Conservation (phyloP, 345 rosid genomes). For the Euclidium syriacum region DNA sequence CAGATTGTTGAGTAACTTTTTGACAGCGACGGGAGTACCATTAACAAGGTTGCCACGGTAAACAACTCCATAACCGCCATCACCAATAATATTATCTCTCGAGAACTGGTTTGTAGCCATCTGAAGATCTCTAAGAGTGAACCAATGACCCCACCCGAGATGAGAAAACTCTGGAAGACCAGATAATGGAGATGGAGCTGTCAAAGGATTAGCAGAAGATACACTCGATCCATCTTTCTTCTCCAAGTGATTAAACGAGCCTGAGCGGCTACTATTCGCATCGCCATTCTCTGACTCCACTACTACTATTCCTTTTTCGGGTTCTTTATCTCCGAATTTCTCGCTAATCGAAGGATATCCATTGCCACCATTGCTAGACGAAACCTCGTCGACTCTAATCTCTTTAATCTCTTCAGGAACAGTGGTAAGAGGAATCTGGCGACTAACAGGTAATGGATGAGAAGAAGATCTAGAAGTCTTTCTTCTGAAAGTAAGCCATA, state of each 20-base stretch:
- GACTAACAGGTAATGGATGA: conserved; percentile 39
- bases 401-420: conserved; percentile 88
- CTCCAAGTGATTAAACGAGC: conserved; percentile 53
- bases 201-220: conserved; percentile 55
- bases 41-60: conserved; percentile 72
- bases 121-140: conserved; percentile 86
- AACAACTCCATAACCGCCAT: conserved; percentile 98
- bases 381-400: conserved; percentile 70
- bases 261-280: conserved; percentile 47
- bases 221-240: conserved; percentile 41
- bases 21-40: conserved; percentile 83
- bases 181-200: conserved; percentile 79
- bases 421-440: conserved; percentile 36
- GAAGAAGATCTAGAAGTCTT: conserved; percentile 31
- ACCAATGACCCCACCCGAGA: conserved; percentile 98
- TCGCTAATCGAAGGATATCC: conserved; percentile 29
- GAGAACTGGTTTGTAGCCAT: conserved; percentile 71
- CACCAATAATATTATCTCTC: conserved; percentile 31
- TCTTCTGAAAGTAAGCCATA: conserved; percentile 59
- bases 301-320: conserved; percentile 25
- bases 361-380: conserved; percentile 47
- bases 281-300: conserved; percentile 49
- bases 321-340: conserved; percentile 23
- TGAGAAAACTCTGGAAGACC: conserved; percentile 92
- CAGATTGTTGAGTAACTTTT: conserved; percentile 90